Conservation (phyloP, 306 rosid genomes). For the Glycyrrhiza uralensis region DNA sequence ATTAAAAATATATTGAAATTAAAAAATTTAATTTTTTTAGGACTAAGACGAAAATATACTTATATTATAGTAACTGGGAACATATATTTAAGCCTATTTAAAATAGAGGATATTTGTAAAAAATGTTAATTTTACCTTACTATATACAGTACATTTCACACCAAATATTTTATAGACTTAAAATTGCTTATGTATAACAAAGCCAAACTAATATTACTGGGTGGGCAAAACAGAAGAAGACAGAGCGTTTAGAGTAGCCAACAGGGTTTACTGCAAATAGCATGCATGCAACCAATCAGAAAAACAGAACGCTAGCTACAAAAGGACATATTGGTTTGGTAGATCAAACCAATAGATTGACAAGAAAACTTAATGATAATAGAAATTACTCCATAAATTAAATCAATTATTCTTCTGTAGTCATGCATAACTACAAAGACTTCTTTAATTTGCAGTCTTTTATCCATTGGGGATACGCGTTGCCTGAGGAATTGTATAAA, state of each 20-base stretch:
- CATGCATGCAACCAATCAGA: slow-evolving; percentile 40
- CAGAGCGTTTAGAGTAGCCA: slow-evolving; percentile 33
- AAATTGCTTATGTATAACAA: no score
- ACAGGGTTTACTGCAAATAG: slow-evolving; percentile 13
- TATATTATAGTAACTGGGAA: no score
- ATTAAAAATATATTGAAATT: no score
- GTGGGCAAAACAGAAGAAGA: neutral
- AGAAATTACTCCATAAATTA: neutral
- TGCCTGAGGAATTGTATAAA: neutral
- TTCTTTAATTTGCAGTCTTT: neutral
- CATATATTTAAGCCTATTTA: no score
- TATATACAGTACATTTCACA: no score
- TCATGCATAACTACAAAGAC: neutral
- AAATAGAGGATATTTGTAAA: no score
- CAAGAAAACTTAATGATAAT: neutral
- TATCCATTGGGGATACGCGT: neutral
- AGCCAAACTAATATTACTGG: no score
- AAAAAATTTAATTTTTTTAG: no score
- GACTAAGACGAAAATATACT: no score
- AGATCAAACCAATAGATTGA: slow-evolving; percentile 40
- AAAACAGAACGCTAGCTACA: slow-evolving; percentile 29
- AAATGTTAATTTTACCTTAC: no score
- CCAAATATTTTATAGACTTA: no score
- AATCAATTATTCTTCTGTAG: neutral
- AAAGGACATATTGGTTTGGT: slow-evolving; percentile 55